These are phyloP conservation scores for Alternaria postmessia DNA, from an alignment of 2,329 filamentous ascomycete species.

Conservation along the genomic window DNA sequence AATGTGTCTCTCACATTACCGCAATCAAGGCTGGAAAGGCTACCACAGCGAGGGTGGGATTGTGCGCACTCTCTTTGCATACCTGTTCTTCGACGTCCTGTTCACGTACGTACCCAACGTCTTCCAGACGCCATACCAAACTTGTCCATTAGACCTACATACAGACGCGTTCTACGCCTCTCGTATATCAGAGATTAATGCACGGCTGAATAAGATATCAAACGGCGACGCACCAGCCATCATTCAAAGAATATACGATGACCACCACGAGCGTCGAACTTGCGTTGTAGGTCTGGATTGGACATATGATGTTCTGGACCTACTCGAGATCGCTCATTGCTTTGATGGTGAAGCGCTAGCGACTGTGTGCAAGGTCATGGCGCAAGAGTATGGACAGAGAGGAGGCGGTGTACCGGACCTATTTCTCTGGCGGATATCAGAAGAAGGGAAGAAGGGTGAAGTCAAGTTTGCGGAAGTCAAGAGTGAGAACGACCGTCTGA, in stretches of 20 bases:
- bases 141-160: conserved; percentile 89
- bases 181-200: conserved; percentile 88
- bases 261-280: conserved; percentile 74
- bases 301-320: conserved; percentile 81
- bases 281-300: conserved; percentile 93
- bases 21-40: conserved; percentile 86
- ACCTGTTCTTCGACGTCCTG: conserved; percentile 91
- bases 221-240: conserved; percentile 79
- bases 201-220: conserved; percentile 82
- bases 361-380: conserved; percentile 89
- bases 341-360: conserved; percentile 84
- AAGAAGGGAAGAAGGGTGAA: conserved; percentile 56
- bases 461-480: conserved; percentile 74
- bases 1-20: conserved; percentile 92
- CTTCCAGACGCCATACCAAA: conserved; percentile 95
- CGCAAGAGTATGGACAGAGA: conserved; percentile 88
- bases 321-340: conserved; percentile 79
- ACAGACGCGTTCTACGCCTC: conserved; percentile 91
- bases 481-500: conserved; percentile 83
- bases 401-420: conserved; percentile 91
- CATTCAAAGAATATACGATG: conserved; percentile 72
- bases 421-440: conserved; percentile 76
- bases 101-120: conserved; percentile 96
- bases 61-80: conserved; percentile 81
- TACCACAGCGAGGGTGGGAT: conserved; percentile 94